These are phyloP conservation scores for Pythium apleroticum DNA, from an alignment of 352 stramenopile genomes.

Conservation along the genomic window DNA sequence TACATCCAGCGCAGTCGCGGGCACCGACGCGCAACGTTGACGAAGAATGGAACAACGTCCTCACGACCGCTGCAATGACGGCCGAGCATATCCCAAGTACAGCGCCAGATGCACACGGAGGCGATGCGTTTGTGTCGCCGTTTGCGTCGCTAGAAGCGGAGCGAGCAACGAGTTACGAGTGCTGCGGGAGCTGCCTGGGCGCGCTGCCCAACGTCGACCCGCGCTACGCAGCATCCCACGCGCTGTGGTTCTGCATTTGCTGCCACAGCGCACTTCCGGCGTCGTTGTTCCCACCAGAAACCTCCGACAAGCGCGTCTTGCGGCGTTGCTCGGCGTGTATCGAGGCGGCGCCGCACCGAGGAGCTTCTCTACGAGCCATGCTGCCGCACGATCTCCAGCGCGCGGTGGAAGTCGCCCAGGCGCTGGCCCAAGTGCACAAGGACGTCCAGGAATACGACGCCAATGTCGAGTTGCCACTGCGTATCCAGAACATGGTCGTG, in stretches of 20 bases:
- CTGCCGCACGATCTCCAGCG: background rate
- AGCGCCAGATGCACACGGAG: background rate
- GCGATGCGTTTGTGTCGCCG: background rate
- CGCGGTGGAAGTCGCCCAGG: background rate
- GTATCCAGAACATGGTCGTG: background rate
- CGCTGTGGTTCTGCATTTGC: slow-evolving; percentile 2
- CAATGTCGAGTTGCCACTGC: background rate
- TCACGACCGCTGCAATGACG: too few relatives aligned
- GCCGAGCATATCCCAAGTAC: too few relatives aligned
- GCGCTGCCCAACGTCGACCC: slow-evolving; percentile 4
- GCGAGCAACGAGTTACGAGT: background rate
- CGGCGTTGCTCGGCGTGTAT: slow-evolving; percentile 2
- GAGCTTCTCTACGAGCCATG: background rate
- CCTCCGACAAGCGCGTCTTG: background rate
- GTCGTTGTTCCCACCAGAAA: background rate
- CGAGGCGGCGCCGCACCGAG: background rate
- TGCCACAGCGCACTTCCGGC: background rate
- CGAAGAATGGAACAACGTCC: too few relatives aligned
- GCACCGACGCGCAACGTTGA: too few relatives aligned
- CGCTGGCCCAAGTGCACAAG: background rate
- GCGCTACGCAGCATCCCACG: background rate
- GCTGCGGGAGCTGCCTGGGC: background rate
- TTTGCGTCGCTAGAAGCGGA: background rate
- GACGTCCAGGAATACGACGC: background rate
- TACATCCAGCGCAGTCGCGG: too few relatives aligned